Evolutionary conservation across 78 protist species (phyloP).

Genomic region (Dictyostelium citrinum): DNA sequence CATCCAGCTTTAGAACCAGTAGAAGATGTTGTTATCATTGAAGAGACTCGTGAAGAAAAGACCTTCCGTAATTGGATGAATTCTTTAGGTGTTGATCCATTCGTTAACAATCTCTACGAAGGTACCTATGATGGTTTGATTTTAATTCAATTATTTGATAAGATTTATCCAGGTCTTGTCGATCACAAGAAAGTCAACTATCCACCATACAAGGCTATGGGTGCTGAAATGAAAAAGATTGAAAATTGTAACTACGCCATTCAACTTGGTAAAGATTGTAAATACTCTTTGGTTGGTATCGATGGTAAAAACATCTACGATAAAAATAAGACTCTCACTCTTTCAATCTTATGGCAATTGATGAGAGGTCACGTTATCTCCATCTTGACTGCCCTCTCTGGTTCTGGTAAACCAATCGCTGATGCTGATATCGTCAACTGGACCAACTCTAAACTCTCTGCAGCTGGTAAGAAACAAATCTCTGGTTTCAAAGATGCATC

Average conservation of each 20-base stretch:
- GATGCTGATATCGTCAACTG: constrained; percentile 85
- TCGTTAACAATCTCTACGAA: constrained; percentile 87
- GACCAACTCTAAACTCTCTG: constrained; percentile 79
- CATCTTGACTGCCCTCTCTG: constrained; percentile 39
- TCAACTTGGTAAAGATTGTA: constrained; percentile 42
- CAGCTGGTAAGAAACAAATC: constrained; percentile 59
- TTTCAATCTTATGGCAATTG: constrained; percentile 88
- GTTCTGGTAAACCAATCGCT: constrained; percentile 76
- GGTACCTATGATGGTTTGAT: constrained; percentile 92
- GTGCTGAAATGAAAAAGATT: constrained; percentile 75
- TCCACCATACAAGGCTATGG: constrained; percentile 76
- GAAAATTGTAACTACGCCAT: constrained; percentile 90
- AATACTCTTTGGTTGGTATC: constrained; percentile 83
- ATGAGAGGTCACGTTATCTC: constrained; percentile 86
- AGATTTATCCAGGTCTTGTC: constrained; percentile 92
- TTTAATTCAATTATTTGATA: constrained; percentile 91
- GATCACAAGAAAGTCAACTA: constrained; percentile 82
- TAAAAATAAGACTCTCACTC: constrained; percentile 67
- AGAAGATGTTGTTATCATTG: constrained; percentile 78
- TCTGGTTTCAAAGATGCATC: constrained; percentile 81
- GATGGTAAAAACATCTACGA: constrained; percentile 81
- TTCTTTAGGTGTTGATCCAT: constrained; percentile 93
- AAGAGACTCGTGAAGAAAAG: constrained; percentile 95
- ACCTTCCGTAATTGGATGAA: constrained; percentile 96
- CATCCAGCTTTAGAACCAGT: constrained; percentile 89